Evolutionary conservation across 169 alveolate genomes (phyloP).

Genomic region (Neospora caninum): DNA sequence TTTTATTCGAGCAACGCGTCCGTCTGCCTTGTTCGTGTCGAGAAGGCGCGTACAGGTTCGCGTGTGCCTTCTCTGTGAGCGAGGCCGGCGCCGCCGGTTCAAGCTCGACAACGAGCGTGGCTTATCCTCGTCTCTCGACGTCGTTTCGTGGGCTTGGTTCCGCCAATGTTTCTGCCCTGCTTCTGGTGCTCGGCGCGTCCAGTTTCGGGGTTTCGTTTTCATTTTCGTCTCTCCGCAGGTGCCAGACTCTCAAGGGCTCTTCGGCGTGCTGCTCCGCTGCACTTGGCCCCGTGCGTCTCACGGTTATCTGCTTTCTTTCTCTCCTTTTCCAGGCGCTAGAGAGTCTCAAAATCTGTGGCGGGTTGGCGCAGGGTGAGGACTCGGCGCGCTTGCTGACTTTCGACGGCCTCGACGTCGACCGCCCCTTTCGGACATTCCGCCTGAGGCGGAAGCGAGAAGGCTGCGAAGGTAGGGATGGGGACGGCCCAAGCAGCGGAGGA

Average conservation of each 20-base stretch:
- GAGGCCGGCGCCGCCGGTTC: not conserved
- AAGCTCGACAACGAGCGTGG: not conserved
- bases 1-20: too few species aligned
- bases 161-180: too few species aligned
- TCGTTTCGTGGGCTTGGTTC: too few species aligned
- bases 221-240: too few species aligned
- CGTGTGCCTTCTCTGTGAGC: not conserved
- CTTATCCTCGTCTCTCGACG: too few species aligned
- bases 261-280: too few species aligned
- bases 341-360: constrained; percentile 30
- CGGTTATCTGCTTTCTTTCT: too few species aligned
- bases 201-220: too few species aligned
- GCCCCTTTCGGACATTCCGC: constrained; percentile 33
- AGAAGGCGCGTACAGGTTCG: not conserved
- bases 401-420: constrained; percentile 50
- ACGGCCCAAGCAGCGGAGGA: not conserved
- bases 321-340: constrained; percentile 36
- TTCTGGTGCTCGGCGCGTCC: too few species aligned
- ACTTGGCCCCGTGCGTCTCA: too few species aligned
- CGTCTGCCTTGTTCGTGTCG: not conserved
- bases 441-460: not conserved
- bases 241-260: too few species aligned
- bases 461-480: constrained; percentile 35
- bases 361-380: not conserved
- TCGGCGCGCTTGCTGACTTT: not conserved